These are phyloP conservation scores for Kodamaea lidongshanica DNA, from an alignment of 805 yeast species.

Conservation along the genomic window DNA sequence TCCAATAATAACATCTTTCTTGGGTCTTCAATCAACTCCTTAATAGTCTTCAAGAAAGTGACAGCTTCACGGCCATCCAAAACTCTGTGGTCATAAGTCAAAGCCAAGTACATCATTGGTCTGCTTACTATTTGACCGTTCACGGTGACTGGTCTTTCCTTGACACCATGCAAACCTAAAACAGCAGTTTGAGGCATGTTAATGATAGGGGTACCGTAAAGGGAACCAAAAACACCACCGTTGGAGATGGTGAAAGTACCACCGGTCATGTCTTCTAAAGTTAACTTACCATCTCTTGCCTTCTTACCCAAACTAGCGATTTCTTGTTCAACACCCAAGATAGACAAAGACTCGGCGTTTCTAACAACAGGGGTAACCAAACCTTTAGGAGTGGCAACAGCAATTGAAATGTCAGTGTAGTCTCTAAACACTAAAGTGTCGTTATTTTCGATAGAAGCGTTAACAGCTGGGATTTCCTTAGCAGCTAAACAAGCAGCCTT, in stretches of 20 bases:
- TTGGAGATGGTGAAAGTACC: conserved; percentile 98
- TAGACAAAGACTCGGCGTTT: conserved; percentile 87
- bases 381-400: conserved; percentile 99
- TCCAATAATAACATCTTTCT: conserved; percentile 77
- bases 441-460: conserved; percentile 87
- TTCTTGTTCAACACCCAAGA: conserved; percentile 85
- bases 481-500: conserved; percentile 90
- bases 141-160: conserved; percentile 95
- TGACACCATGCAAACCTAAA: conserved; percentile 93
- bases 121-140: conserved; percentile 93
- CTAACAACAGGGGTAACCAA: conserved; percentile 96
- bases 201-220: conserved; percentile 97
- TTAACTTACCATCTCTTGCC: conserved; percentile 95
- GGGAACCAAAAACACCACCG: conserved; percentile 98
- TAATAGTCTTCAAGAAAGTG: conserved; percentile 89
- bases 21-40: conserved; percentile 98
- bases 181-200: conserved; percentile 98
- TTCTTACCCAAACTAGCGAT: conserved; percentile 75
- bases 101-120: conserved; percentile 99
- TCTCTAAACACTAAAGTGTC: conserved; percentile 95
- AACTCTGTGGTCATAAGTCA: conserved; percentile 97
- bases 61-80: conserved; percentile 99
- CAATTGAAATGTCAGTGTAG: conserved; percentile 90
- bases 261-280: conserved; percentile 98
- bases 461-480: conserved; percentile 91